phyloP scores from a whole-genome alignment of 2,329 filamentous ascomycete genomes.

The Coniochaeta ligniaria region DNA sequence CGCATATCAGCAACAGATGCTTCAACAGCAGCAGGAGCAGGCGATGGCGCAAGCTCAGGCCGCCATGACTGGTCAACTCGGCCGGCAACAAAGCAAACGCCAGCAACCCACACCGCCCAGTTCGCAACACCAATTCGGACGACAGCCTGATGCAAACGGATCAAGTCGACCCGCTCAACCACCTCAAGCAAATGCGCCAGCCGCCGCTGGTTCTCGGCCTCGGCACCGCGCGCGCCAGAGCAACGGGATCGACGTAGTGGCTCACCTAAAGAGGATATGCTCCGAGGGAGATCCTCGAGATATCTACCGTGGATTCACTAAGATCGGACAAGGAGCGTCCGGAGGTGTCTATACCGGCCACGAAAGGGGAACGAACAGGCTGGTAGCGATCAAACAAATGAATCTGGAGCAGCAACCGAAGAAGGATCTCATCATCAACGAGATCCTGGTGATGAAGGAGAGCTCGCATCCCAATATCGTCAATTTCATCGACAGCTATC shows the following conservation, averaged over 20 bases:
- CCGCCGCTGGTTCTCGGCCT: constrained; percentile 49
- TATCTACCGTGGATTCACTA: constrained; percentile 80
- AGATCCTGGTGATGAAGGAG: constrained; percentile 98
- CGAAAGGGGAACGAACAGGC: constrained; percentile 72
- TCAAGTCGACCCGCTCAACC: constrained; percentile 31
- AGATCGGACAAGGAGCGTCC: constrained; percentile 96
- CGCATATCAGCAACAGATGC: constrained; percentile 53
- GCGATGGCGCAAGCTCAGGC: constrained; percentile 75
- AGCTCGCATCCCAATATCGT: constrained; percentile 98
- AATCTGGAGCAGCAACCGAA: constrained; percentile 97
- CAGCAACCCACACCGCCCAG: constrained; percentile 43
- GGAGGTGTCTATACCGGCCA: constrained; percentile 92
- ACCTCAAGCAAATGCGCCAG: constrained; percentile 24
- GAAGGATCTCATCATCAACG: constrained; percentile 98
- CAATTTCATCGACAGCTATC: constrained; percentile 97
- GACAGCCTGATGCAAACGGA: constrained; percentile 27
- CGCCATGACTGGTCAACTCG: constrained; percentile 63
- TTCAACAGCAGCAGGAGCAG: constrained; percentile 82
- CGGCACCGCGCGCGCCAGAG: constrained; percentile 75
- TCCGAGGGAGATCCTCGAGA: constrained; percentile 82
- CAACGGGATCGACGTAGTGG: constrained; percentile 73
- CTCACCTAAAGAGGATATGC: constrained; percentile 81
- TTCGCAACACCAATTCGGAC: constrained; percentile 41
- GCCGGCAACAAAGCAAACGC: constrained; percentile 68
- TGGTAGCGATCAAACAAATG: constrained; percentile 99